A percentile compares a stretch with the other conserved stretches of the same genome.
Conservation (phyloP, 1,139 yeast genomes). For the Hyphopichia burtonii region DNA sequence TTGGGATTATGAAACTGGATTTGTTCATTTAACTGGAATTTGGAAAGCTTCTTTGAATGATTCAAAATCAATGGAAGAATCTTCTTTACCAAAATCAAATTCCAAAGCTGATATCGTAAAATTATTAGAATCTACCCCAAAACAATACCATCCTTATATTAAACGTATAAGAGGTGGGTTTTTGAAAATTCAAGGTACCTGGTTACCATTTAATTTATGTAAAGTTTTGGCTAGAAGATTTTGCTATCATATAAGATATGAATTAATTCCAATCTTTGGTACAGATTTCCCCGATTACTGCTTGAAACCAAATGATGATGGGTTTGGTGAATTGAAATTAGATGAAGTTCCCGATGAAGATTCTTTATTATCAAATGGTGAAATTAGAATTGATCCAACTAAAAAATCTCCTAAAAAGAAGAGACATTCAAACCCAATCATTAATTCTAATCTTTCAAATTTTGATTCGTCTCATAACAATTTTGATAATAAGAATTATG, state of each 20-base stretch:
- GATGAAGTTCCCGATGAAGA: slow-evolving; percentile 22
- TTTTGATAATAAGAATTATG: background rate
- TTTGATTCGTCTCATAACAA: slow-evolving; percentile 1
- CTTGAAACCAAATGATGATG: slow-evolving; percentile 59
- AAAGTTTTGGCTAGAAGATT: slow-evolving; percentile 68
- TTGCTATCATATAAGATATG: slow-evolving; percentile 74
- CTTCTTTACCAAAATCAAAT: slow-evolving; percentile 22
- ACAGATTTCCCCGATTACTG: slow-evolving; percentile 68
- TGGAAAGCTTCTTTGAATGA: slow-evolving; percentile 70
- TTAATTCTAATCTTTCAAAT: background rate
- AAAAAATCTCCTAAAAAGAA: slow-evolving; percentile 1
- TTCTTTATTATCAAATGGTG: slow-evolving; percentile 1
- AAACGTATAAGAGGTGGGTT: slow-evolving; percentile 88
- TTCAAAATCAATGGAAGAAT: slow-evolving; percentile 2
- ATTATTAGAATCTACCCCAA: slow-evolving; percentile 71
- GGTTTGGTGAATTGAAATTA: slow-evolving; percentile 63
- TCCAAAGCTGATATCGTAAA: slow-evolving; percentile 76
- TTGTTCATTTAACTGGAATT: slow-evolving; percentile 85
- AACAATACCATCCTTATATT: slow-evolving; percentile 58
- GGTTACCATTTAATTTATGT: slow-evolving; percentile 80
- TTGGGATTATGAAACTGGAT: slow-evolving; percentile 89
- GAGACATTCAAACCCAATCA: background rate
- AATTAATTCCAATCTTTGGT: slow-evolving; percentile 82
- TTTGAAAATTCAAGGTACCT: slow-evolving; percentile 91
- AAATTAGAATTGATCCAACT: slow-evolving; percentile 1